These are phyloP conservation scores for Ceratocystis variospora DNA, from an alignment of 2,329 filamentous ascomycete species.

Conservation along the genomic window DNA sequence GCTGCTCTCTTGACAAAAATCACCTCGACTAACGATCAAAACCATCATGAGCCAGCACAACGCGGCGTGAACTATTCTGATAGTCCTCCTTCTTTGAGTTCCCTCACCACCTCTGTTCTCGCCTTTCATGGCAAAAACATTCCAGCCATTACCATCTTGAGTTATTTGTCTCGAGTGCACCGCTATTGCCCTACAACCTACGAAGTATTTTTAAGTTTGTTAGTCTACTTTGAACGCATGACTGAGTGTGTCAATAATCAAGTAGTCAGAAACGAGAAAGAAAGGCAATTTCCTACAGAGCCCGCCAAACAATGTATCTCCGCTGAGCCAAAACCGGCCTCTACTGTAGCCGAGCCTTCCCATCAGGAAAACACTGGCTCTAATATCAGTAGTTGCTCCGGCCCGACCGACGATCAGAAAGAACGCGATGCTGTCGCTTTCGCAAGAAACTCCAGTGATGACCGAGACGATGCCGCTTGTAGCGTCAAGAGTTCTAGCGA, in stretches of 20 bases:
- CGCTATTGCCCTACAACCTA: constrained; percentile 98
- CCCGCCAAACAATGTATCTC: not conserved
- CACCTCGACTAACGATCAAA: constrained; percentile 80
- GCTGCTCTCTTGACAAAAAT: constrained; percentile 93
- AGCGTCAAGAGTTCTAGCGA: constrained; percentile 27
- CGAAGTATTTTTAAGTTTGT: constrained; percentile 85
- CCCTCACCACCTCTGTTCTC: constrained; percentile 52
- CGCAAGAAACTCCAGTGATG: not conserved
- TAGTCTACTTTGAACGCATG: constrained; percentile 99
- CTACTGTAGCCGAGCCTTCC: not conserved
- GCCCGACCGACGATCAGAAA: not conserved
- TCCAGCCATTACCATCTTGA: constrained; percentile 89
- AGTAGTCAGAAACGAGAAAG: constrained; percentile 51
- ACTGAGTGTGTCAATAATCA: constrained; percentile 84
- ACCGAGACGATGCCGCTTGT: constrained; percentile 12
- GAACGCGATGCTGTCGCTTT: not conserved
- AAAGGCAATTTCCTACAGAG: constrained; percentile 19
- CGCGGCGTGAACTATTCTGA: constrained; percentile 42
- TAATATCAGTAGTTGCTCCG: not conserved
- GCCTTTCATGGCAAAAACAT: constrained; percentile 98
- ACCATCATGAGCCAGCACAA: constrained; percentile 79
- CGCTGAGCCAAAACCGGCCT: not conserved
- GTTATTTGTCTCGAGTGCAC: constrained; percentile 89
- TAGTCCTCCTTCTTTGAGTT: not conserved
- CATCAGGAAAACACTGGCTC: not conserved